phyloP scores from a whole-genome alignment of 1,139 yeast species.

The Nakaseomyces sp. region DNA sequence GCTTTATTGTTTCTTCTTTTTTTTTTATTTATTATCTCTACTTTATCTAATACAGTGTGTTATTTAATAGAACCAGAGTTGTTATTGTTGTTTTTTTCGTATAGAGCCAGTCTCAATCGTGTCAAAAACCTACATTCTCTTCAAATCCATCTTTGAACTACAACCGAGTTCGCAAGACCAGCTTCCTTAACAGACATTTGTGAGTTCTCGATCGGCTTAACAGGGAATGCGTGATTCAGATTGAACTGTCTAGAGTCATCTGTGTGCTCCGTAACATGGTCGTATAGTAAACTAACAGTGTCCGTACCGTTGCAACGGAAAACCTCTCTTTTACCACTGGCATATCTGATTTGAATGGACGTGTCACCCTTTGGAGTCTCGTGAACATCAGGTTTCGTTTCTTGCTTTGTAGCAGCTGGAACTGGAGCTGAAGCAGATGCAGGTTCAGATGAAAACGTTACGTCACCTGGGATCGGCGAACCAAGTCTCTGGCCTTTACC shows the following conservation, averaged over 20 bases:
- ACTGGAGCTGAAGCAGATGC: slow-evolving; percentile 15
- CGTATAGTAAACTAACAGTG: slow-evolving; percentile 59
- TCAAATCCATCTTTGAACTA: slow-evolving; percentile 72
- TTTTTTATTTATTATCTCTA: too few species aligned
- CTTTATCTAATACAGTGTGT: too few species aligned
- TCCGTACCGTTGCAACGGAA: slow-evolving; percentile 59
- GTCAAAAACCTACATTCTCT: too few species aligned
- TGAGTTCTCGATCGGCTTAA: slow-evolving; percentile 57
- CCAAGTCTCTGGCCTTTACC: slow-evolving; percentile 91
- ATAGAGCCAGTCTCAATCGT: too few species aligned
- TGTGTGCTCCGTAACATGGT: slow-evolving; percentile 48
- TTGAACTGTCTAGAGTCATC: slow-evolving; percentile 47
- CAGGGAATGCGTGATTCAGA: slow-evolving; percentile 78
- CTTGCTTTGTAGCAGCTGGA: slow-evolving; percentile 13
- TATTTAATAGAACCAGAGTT: too few species aligned
- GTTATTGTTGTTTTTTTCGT: too few species aligned
- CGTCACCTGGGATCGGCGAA: slow-evolving; percentile 74
- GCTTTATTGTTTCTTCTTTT: too few species aligned
- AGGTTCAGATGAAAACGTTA: slow-evolving; percentile 2
- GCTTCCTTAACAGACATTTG: slow-evolving; percentile 59
- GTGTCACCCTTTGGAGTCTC: slow-evolving; percentile 55
- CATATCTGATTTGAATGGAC: slow-evolving; percentile 72
- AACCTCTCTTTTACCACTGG: slow-evolving; percentile 66
- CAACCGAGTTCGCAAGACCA: slow-evolving; percentile 73
- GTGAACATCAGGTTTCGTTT: slow-evolving; percentile 16